phyloP scores from a whole-genome alignment of 2,329 filamentous ascomycete species.

The Cladobotryum mycophilum region DNA sequence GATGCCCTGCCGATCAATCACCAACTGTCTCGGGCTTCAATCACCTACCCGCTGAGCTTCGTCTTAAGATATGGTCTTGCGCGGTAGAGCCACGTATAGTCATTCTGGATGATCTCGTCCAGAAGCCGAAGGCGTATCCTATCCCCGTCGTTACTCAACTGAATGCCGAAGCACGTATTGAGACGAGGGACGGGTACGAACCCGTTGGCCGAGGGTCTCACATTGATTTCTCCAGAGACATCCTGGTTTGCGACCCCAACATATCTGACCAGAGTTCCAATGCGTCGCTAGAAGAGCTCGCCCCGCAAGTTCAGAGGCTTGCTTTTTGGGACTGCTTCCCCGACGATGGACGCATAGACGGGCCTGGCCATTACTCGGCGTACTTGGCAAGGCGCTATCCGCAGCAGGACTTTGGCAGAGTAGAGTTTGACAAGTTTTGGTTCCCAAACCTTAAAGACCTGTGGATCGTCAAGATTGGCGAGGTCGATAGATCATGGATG shows the following conservation, averaged over 20 bases:
- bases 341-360: slow-evolving; percentile 30
- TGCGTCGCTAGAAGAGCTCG: slow-evolving; percentile 27
- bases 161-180: slow-evolving; percentile 28
- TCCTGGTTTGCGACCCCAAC: slow-evolving; percentile 32
- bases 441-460: slow-evolving; percentile 33
- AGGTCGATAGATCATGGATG: slow-evolving; percentile 31
- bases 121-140: slow-evolving; percentile 25
- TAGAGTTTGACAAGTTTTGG: slow-evolving; percentile 33
- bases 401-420: slow-evolving; percentile 23
- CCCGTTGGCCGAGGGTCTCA: slow-evolving; percentile 29
- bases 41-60: slow-evolving; percentile 30
- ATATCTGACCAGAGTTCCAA: slow-evolving; percentile 28
- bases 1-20: slow-evolving; percentile 1
- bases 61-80: slow-evolving; percentile 32
- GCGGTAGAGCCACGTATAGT: slow-evolving; percentile 31
- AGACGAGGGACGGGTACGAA: slow-evolving; percentile 31
- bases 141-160: slow-evolving; percentile 31
- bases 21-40: slow-evolving; percentile 18
- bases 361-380: slow-evolving; percentile 27
- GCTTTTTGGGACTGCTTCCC: slow-evolving; percentile 36
- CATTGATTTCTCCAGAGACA: slow-evolving; percentile 31
- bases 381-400: slow-evolving; percentile 29
- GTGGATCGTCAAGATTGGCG: slow-evolving; percentile 35
- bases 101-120: slow-evolving; percentile 29
- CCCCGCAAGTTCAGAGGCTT: slow-evolving; percentile 27